These are phyloP conservation scores for Leptodontidium sp. DNA, from an alignment of 2,329 filamentous ascomycete species.

Conservation along the genomic window DNA sequence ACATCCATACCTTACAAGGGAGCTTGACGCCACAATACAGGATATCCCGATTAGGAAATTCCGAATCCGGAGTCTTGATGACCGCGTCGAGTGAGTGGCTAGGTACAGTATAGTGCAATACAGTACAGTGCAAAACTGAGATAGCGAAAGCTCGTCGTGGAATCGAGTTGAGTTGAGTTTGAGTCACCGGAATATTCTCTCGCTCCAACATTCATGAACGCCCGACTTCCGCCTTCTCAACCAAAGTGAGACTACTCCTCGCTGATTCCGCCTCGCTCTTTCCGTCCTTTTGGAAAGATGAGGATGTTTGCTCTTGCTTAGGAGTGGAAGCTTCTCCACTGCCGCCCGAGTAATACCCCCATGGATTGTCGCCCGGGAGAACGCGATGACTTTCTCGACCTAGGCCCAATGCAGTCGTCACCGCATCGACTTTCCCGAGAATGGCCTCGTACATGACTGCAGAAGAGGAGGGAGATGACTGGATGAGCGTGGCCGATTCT, in stretches of 20 bases:
- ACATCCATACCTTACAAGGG: neutral
- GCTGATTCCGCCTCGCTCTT: neutral
- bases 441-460: slow-evolving; percentile 29
- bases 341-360: slow-evolving; percentile 18
- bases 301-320: neutral
- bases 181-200: neutral
- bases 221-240: neutral
- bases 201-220: neutral
- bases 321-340: neutral
- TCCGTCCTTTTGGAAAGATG: neutral
- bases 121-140: too few species aligned
- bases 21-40: neutral
- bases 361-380: slow-evolving; percentile 18
- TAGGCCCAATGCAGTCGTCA: slow-evolving; percentile 17
- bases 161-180: neutral
- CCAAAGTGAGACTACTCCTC: slow-evolving; percentile 11
- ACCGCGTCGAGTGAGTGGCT: neutral
- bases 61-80: slow-evolving; percentile 12
- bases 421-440: slow-evolving; percentile 25
- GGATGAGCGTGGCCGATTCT: neutral
- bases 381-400: slow-evolving; percentile 8
- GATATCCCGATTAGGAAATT: neutral
- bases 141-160: neutral
- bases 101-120: neutral
- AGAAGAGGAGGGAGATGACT: neutral